phyloP scores from a whole-genome alignment of 257 asterid species.

The Jacaranda mimosifolia region DNA sequence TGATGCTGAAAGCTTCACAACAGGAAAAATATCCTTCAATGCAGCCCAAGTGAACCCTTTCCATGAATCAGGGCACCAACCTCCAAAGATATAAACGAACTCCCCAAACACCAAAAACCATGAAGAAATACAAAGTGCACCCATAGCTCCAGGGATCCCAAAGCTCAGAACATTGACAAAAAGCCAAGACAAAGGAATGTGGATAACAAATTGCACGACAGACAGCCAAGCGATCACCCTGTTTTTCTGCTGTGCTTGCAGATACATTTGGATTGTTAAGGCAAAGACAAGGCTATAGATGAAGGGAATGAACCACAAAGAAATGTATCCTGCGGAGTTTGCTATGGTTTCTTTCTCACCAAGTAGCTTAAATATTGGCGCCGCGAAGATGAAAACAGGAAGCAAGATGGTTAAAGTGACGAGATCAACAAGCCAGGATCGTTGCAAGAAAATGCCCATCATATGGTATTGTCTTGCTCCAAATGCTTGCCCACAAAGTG shows the following conservation, averaged over 20 bases:
- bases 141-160: slow-evolving; percentile 67
- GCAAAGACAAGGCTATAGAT: slow-evolving; percentile 59
- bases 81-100: slow-evolving; percentile 62
- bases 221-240: slow-evolving; percentile 61
- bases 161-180: slow-evolving; percentile 45
- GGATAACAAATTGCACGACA: slow-evolving; percentile 44
- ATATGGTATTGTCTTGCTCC: slow-evolving; percentile 77
- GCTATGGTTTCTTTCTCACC: slow-evolving; percentile 61
- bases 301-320: slow-evolving; percentile 68
- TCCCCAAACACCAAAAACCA: slow-evolving; percentile 62
- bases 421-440: slow-evolving; percentile 74
- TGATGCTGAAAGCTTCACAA: slow-evolving; percentile 63
- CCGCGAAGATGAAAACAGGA: slow-evolving; percentile 62
- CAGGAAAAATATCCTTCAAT: slow-evolving; percentile 60
- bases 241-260: slow-evolving; percentile 74
- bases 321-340: slow-evolving; percentile 55
- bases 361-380: slow-evolving; percentile 54
- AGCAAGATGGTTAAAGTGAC: slow-evolving; percentile 56
- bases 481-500: slow-evolving; percentile 77
- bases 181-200: slow-evolving; percentile 65
- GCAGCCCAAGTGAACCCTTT: slow-evolving; percentile 64
- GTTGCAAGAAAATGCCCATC: slow-evolving; percentile 79
- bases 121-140: slow-evolving; percentile 56
- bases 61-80: slow-evolving; percentile 74
- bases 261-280: slow-evolving; percentile 67